Conservation (phyloP, 2,329 filamentous ascomycete species). For the Diaporthe nobilis region DNA sequence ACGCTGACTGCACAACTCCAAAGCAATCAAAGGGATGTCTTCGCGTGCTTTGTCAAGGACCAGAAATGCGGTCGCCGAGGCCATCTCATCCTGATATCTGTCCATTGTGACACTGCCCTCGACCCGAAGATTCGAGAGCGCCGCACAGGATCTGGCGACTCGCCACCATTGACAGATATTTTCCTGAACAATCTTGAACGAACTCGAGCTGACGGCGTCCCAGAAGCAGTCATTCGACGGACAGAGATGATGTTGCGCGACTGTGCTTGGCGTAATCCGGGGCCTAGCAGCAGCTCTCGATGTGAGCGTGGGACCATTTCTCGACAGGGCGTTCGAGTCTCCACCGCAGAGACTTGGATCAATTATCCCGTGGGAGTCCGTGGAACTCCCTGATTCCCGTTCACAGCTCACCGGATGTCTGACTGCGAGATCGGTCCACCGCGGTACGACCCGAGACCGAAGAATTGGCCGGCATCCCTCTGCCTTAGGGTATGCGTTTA, state of each 20-base stretch:
- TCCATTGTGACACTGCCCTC: not conserved
- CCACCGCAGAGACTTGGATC: not conserved
- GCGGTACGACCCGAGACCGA: not conserved
- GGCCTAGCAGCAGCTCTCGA: not conserved
- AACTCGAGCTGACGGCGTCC: not conserved
- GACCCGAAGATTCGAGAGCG: not conserved
- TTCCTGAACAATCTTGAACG: not conserved
- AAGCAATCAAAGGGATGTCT: not conserved
- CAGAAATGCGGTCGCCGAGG: not conserved
- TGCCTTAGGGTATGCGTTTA: not conserved
- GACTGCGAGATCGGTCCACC: not conserved
- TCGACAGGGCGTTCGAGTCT: not conserved
- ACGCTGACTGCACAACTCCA: not conserved
- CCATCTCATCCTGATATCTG: not conserved
- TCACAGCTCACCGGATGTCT: not conserved
- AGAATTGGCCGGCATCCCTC: not conserved
- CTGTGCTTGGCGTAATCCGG: too few relatives aligned
- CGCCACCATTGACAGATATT: not conserved
- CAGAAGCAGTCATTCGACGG: not conserved
- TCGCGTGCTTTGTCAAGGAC: not conserved
- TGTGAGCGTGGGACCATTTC: not conserved
- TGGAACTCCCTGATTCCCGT: not conserved
- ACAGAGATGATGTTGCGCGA: not conserved
- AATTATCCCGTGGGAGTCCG: not conserved
- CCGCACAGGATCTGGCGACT: not conserved